Evolutionary conservation across 345 rosid genomes (phyloP), one percentile per base, ranked within the genome.

Genomic region (Eucalyptus regnans): DNA sequence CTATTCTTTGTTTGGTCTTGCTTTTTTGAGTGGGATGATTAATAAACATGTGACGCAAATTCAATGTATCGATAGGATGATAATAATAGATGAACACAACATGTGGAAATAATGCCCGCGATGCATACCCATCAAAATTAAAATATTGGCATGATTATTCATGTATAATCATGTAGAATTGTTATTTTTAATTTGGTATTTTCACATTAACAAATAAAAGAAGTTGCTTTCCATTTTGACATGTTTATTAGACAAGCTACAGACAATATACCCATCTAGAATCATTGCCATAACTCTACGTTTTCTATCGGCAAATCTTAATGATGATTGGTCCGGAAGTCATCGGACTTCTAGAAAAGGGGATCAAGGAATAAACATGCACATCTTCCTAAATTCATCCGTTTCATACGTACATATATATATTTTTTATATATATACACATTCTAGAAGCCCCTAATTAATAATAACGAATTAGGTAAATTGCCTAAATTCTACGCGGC

Each of bases 11-110:
- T 20, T 76, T 6, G 16, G 15, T 76, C 9, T 41, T 37, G 23
- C 4, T 20, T 76, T 76, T 71, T 20, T 1, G 0, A 37, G 25
- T 3, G 4, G 8, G 3, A 23, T 71, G 46, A 20, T 17, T 37
- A 41, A 10, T 33, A 33, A 18, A 68, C 1, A 33, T 10, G 2
- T 68, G 7, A 17, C 12, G 1, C 14, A 17, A 37, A 71, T 37
- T 43, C 25, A 9, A 33, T 17, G 58, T 71, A 71, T 37, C 7
- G 4, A 71, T 31, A 17, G 12, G 44, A 33, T 17, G 44, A 6
- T 17, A 5, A 37, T 1, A 37, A 18, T 46, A 37, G 4, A 71
- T 18, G 25, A 6, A 10, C 13, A 71, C 4, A 3, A 20, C 2
- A 37, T 9, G 44, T 9, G 46, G 22, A 71, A 71, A 71, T 11